Percentiles rank a stretch among this genome's conserved stretches.
These are phyloP conservation scores for Berberis vulgaris DNA, from an alignment of 164 flowering plant species.

Conservation along the genomic window DNA sequence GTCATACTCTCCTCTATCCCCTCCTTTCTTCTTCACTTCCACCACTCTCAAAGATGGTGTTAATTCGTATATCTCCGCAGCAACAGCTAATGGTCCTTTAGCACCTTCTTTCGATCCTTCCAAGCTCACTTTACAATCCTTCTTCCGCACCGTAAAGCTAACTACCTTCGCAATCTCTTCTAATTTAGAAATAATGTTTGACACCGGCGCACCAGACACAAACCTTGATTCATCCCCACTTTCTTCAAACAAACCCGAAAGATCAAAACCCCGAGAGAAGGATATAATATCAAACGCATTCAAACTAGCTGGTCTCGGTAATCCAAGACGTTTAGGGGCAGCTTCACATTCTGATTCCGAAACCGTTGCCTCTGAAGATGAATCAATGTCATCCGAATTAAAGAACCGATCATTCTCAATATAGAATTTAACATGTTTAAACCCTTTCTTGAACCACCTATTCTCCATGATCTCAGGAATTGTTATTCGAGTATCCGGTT, in stretches of 20 bases:
- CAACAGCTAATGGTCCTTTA: conserved; percentile 21
- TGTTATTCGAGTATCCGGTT: conserved; percentile 16
- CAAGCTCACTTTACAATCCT: conserved; percentile 63
- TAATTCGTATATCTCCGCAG: background rate
- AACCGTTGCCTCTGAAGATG: conserved; percentile 8
- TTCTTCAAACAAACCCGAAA: conserved; percentile 23
- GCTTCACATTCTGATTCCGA: conserved; percentile 11
- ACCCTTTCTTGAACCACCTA: conserved; percentile 19
- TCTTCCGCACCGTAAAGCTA: conserved; percentile 74
- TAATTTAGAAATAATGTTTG: conserved; percentile 57
- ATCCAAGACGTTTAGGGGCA: background rate
- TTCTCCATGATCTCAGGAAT: too few relatives aligned
- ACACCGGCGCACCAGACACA: conserved; percentile 57
- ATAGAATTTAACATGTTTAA: conserved; percentile 19
- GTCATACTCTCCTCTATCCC: background rate
- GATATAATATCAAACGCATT: conserved; percentile 25
- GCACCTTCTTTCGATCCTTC: conserved; percentile 64
- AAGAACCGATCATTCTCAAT: background rate
- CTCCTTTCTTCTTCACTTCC: background rate
- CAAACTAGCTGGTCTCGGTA: conserved; percentile 23
- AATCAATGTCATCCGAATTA: conserved; percentile 9
- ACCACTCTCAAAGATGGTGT: background rate
- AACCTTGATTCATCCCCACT: conserved; percentile 25
- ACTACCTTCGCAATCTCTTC: conserved; percentile 77
- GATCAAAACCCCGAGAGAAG: conserved; percentile 21